Conservation (phyloP, 129 eudicot species). For the Flaveria sonorensis region DNA sequence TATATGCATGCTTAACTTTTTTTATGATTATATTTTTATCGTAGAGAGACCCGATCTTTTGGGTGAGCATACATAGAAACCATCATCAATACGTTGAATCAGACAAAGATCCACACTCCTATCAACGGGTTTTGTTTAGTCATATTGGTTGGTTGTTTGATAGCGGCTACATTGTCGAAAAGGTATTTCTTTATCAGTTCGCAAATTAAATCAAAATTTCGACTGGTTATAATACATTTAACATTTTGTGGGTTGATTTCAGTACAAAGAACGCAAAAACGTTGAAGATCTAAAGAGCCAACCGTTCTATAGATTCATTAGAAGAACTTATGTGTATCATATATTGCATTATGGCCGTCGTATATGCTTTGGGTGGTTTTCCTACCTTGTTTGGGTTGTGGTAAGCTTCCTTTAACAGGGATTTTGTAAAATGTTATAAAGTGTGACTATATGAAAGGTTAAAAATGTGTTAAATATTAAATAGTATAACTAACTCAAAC, state of each 20-base stretch:
- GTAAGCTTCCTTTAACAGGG: not conserved
- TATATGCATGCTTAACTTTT: not conserved
- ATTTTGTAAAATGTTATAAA: not conserved
- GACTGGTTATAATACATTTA: not conserved
- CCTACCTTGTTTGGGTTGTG: constrained; percentile 35
- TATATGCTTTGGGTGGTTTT: constrained; percentile 31
- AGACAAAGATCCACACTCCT: constrained; percentile 34
- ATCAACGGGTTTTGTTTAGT: constrained; percentile 46
- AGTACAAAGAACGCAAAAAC: constrained; percentile 35
- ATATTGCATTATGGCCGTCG: constrained; percentile 16
- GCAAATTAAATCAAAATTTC: not conserved
- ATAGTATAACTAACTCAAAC: not conserved
- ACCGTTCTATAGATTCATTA: constrained; percentile 26
- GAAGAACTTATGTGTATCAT: constrained; percentile 26
- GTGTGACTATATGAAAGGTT: not conserved
- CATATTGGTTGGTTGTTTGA: constrained; percentile 44
- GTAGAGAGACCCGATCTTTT: constrained; percentile 46
- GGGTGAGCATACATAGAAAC: constrained; percentile 54
- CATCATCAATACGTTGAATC: constrained; percentile 45
- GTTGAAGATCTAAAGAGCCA: constrained; percentile 38
- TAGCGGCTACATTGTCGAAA: constrained; percentile 17
- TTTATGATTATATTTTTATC: not conserved
- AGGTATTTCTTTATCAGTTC: not conserved
- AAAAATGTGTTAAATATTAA: not conserved
- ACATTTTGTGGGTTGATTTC: not conserved